phyloP scores from a whole-genome alignment of 2,329 filamentous ascomycete species.

The Neophaeococcomyces mojaviensis region DNA sequence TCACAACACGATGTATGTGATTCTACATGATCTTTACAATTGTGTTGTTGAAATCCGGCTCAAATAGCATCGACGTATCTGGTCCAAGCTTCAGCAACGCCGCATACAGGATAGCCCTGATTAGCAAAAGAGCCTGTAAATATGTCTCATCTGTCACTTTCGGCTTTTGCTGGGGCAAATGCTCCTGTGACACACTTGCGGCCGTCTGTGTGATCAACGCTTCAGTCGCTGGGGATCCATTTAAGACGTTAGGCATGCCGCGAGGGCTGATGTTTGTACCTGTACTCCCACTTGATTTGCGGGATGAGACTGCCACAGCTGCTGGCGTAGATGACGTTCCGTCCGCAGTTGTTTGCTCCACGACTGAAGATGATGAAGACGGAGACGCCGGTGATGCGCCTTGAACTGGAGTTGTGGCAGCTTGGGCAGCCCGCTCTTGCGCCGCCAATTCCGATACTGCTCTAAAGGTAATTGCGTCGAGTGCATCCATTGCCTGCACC shows the following conservation, averaged over 20 bases:
- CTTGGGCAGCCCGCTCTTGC: not conserved
- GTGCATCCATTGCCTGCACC: not conserved
- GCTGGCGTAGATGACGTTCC: too few relatives aligned
- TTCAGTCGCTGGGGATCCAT: too few relatives aligned
- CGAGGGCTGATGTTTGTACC: too few relatives aligned
- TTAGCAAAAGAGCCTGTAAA: not conserved
- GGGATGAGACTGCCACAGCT: too few relatives aligned
- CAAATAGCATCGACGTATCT: not conserved
- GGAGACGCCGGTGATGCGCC: too few relatives aligned
- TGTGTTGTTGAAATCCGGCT: not conserved
- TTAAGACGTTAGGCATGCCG: too few relatives aligned
- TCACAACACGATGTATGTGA: not conserved
- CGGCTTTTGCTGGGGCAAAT: too few relatives aligned
- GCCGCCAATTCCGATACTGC: not conserved
- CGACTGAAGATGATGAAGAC: too few relatives aligned
- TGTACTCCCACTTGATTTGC: too few relatives aligned
- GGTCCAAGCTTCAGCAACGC: not conserved
- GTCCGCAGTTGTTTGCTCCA: too few relatives aligned
- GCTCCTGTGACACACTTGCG: too few relatives aligned
- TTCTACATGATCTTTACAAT: not conserved
- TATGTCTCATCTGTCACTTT: not conserved
- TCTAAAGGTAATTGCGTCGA: not conserved
- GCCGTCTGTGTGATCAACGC: too few relatives aligned
- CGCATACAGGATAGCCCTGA: not conserved
- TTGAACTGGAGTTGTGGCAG: not conserved